Base-by-base conservation (phyloP, 1,284 basidiomycete genomes). In the Naganishia albida region DNA sequence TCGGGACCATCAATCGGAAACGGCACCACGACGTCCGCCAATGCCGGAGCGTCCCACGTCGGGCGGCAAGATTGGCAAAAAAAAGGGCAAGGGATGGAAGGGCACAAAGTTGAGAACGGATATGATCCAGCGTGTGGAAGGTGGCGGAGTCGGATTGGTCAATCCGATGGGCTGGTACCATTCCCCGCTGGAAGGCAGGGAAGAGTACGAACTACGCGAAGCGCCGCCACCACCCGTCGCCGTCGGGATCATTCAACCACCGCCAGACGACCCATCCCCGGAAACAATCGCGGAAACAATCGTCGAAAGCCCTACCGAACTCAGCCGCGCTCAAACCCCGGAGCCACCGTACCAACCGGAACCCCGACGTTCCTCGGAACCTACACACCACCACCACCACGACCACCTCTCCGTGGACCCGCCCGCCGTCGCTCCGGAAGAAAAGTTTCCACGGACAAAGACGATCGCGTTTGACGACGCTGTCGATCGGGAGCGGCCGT, bases 81-180 rank as follows among this genome's bases (percentile, higher is more conserved):
- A 64, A 42, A 69, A 70, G 57, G 70, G 70, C 57, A 77, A 76
- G 71, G 77, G 78, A 69, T 69, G 72, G 69, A 67, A 74, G 68
- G 52, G 69, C 49, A 71, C 71, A 15, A 78, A 75, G 64, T 66
- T 93, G n/a, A 81, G 84, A 46, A 82, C 88, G 39, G 87, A 90
- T 68, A 94, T 94, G 92, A 93, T 95, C 71, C 85, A 87, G 46
- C 82, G 91, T 43, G 85, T 91, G 78, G 81, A 82, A 51, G 87
- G 91, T 63, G 86, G 85, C 56, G 86, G 86, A 0, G 89, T 90
- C 1, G 88, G 87, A 68, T 82, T 86, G n/a, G 83, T 96, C 50
- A 87, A 94, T 74, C 90, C 90, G 1, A 93, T 87, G 77, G 91
- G 76, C 13, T 75, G 77, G 75, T 78, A 78, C 59, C 63, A 68